Base-by-base conservation (phyloP, 2,329 filamentous ascomycete genomes). In the Alternaria arborescens region DNA sequence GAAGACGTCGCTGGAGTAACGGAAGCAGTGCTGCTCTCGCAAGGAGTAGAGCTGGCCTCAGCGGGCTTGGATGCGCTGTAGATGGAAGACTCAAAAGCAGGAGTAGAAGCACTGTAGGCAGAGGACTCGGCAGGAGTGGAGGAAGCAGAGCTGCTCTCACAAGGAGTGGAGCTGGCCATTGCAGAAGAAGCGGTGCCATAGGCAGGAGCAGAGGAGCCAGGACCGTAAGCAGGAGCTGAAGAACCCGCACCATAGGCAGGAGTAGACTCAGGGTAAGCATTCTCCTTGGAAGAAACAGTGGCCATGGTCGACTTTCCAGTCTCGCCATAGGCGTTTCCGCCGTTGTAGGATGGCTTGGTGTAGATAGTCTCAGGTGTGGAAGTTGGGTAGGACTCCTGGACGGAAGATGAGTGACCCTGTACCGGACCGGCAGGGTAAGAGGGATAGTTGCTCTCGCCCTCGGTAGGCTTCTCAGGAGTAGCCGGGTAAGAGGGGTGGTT, bases 341-440 rank as follows among this genome's bases (percentile, higher is more conserved):
- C 34, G 32, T 40, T 22, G 40, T 60, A 30, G 22, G 52, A 55
- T n/a, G 42, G 56, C 50, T 59, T 59, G 42, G 52, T 44, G 44
- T 55, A 44, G 11, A 48, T 30, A 11, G n/a, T 41, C 7, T 26
- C 50, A 8, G 36, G 50, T n/a, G 51, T 32, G 1, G 54, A 32
- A 28, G 44, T 28, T 20, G 56, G 43, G 42, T 54, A 47, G n/a
- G 30, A 24, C 30, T 38, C 55, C 22, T 46, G 30, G 8, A 32
- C 48, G 7, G 46, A 58, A 22, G 55, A 53, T 5, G 48, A 47
- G 30, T 46, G 40, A 26, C 28, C 28, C 11, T 60, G 18, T 2
- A 28, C 51, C 40, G 51, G 51, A 36, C 38, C 28, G 24, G 51
- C 30, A 53, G 51, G 51, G 51, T 53, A 53, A n/a, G 51, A 53